Conservation (phyloP, 1,284 basidiomycete species). For the Sporisorium graminicola region DNA sequence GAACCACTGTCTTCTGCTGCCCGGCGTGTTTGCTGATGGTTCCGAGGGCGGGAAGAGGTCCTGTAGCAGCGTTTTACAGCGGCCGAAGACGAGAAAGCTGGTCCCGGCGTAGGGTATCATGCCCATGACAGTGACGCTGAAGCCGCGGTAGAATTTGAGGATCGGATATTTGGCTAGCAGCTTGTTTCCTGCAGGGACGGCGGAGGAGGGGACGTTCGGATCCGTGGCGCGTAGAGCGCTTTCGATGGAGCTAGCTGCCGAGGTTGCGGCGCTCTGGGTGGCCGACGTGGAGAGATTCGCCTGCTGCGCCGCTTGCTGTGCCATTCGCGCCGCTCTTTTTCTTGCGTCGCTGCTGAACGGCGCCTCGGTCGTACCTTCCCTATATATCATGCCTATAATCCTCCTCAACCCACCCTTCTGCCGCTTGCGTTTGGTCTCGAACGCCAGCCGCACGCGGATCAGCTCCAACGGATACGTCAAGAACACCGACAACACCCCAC, state of each 20-base stretch:
- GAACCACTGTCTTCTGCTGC: constrained; percentile 47
- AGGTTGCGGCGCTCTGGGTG: constrained; percentile 24
- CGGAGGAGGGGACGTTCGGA: constrained; percentile 35
- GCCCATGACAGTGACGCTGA: constrained; percentile 72
- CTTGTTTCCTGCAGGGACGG: constrained; percentile 29
- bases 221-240: constrained; percentile 33
- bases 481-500: constrained; percentile 88
- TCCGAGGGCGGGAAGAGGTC: constrained; percentile 52
- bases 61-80: constrained; percentile 63
- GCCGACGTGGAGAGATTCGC: constrained; percentile 49
- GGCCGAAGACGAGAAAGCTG: constrained; percentile 79
- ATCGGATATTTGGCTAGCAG: constrained; percentile 59
- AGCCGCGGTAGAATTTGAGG: constrained; percentile 95
- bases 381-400: constrained; percentile 65
- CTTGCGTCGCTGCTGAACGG: constrained; percentile 64
- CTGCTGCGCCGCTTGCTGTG: constrained; percentile 72
- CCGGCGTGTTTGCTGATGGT: constrained; percentile 13
- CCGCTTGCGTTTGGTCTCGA: constrained; percentile 76
- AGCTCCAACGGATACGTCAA: constrained; percentile 95
- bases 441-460: constrained; percentile 94
- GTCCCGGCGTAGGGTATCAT: constrained; percentile 98
- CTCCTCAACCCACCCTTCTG: constrained; percentile 57
- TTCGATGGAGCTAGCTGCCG: constrained; percentile 30
- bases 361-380: constrained; percentile 64
- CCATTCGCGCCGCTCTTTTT: constrained; percentile 72